Base-by-base conservation (phyloP, 148 eudicot species). In the Rhododendron mucronatum region DNA sequence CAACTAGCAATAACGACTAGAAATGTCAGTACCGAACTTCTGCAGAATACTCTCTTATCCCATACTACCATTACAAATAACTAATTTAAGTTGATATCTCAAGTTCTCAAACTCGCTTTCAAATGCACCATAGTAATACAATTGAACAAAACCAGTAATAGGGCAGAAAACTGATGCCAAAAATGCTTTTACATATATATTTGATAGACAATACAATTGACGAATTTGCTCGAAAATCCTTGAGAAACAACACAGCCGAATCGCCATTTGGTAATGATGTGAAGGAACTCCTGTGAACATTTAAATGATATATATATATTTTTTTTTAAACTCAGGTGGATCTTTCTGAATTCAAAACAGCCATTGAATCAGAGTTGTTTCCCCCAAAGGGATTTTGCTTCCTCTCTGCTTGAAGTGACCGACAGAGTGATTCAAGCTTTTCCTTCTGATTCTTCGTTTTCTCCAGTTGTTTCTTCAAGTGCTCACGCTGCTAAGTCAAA, bases 341-440 rank as follows among this genome's bases (percentile, higher is more conserved):
- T 39, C 41, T 21, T 37, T 35, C 71, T 45, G 23, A 30, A 74
- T 41, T 88, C 85, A 87, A 78, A 87, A 44, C 88, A 80, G 88
- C 84, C 84, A 78, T 90, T 41, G 93, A 73, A 80, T 91, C 92
- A 8, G 88, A 65, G 83, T 87, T 89, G 86, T 75, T 92, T 78
- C 82, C 61, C 26, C 75, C 89, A 26, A 74, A 81, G 39, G 90
- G 67, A 86, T 59, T 88, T 87, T 91, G 95, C 87, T 95, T 97
- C 91, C 99, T 91, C 84, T 97, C 98, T 39, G 94, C 98, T 89
- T 97, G 99, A 82, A 97, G 94, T 23, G 95, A 95, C 48, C 99
- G 92, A 63, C 99, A 97, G 6, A 97, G 84, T 3, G 98, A 93
- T 85, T 97, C 98, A n/a, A 97, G 98, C 88, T 91, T 97, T 87